phyloP scores from a whole-genome alignment of 345 rosid species.

The Arabidopsis arenosa region DNA sequence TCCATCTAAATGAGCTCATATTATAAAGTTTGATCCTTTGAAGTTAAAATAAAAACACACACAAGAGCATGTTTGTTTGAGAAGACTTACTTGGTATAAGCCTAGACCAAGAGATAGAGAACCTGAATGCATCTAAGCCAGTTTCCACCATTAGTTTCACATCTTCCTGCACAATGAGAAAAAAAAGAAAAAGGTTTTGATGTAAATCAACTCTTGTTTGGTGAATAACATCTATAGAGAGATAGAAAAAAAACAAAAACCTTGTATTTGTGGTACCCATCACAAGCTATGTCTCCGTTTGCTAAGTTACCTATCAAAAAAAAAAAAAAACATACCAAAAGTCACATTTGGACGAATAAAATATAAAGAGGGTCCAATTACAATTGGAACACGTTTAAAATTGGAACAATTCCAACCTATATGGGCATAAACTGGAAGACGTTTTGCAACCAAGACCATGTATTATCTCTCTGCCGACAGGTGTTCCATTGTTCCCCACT shows the following conservation, averaged over 20 bases:
- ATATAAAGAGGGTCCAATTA: no score
- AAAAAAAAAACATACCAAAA: no score
- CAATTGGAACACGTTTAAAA: no score
- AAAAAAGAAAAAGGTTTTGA: no score
- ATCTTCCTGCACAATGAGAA: background rate
- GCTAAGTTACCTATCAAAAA: background rate
- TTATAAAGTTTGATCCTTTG: background rate
- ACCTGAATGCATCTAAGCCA: background rate
- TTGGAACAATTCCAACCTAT: no score
- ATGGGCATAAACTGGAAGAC: no score
- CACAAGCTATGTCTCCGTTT: background rate
- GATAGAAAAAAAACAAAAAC: background rate
- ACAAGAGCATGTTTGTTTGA: background rate
- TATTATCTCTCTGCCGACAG: no score
- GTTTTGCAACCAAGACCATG: no score
- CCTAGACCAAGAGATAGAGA: background rate
- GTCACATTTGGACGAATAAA: no score
- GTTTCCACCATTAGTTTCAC: background rate
- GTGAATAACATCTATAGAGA: background rate
- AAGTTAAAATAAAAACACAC: background rate
- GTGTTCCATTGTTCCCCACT: no score
- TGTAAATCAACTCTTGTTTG: background rate
- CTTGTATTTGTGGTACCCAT: constrained; percentile 1
- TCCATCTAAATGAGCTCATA: background rate
- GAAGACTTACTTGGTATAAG: background rate